Conservation (phyloP, 805 yeast genomes). For the Cyberlindnera xylosilytica region DNA sequence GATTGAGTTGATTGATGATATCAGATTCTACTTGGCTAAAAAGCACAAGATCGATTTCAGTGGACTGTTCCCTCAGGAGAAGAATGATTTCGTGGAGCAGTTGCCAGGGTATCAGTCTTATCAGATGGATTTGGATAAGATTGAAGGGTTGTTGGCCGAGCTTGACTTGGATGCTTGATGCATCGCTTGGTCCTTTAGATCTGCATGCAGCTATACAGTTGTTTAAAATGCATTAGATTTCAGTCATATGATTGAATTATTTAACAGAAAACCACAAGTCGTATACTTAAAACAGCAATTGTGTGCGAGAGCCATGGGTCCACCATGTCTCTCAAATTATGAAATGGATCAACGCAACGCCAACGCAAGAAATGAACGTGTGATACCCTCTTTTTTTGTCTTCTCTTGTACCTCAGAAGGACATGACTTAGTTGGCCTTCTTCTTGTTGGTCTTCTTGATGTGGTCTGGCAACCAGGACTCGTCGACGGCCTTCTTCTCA, state of each 20-base stretch:
- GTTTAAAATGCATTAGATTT: background rate
- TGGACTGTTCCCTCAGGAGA: slow-evolving; percentile 30
- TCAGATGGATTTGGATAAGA: slow-evolving; percentile 32
- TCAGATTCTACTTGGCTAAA: slow-evolving; percentile 53
- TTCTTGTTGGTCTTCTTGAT: slow-evolving; percentile 34
- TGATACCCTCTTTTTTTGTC: background rate
- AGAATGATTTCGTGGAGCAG: slow-evolving; percentile 20
- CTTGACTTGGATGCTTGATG: slow-evolving; percentile 45
- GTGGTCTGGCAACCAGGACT: slow-evolving; percentile 62
- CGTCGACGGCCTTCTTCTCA: slow-evolving; percentile 36
- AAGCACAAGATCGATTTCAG: slow-evolving; percentile 29
- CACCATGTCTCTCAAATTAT: too few species aligned
- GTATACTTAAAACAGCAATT: too few species aligned
- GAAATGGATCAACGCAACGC: too few species aligned
- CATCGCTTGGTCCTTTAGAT: too few species aligned
- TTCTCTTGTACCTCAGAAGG: background rate
- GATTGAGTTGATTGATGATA: slow-evolving; percentile 76
- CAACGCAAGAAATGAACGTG: background rate
- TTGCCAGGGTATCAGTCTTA: slow-evolving; percentile 23
- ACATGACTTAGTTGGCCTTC: slow-evolving; percentile 14
- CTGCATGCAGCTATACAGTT: too few species aligned
- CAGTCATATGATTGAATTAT: too few species aligned
- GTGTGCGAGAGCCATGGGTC: too few species aligned
- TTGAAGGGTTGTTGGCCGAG: slow-evolving; percentile 39
- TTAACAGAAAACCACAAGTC: too few species aligned